These are phyloP conservation scores for Prunus dulcis DNA, from an alignment of 306 rosid genomes.

Conservation along the genomic window DNA sequence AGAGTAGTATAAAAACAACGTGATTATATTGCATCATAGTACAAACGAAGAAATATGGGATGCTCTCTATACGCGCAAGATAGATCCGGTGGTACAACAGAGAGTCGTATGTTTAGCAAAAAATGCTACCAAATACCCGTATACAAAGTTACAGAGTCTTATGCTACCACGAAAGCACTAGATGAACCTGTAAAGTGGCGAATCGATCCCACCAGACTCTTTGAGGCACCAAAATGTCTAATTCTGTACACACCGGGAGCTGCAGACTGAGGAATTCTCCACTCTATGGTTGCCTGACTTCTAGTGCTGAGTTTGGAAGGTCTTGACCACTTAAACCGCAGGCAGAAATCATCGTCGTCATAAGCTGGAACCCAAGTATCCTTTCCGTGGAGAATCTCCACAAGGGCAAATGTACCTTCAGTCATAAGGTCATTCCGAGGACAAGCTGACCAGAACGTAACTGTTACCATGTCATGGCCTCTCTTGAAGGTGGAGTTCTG, in stretches of 20 bases:
- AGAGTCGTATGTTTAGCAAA: not conserved
- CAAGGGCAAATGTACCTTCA: conserved; percentile 86
- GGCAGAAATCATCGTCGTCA: conserved; percentile 88
- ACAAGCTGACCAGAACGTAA: conserved; percentile 81
- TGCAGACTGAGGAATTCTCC: conserved; percentile 67
- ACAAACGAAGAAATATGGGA: not conserved
- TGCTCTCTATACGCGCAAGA: not conserved
- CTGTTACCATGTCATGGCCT: conserved; percentile 53
- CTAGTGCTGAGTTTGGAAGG: conserved; percentile 55
- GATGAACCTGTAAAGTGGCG: conserved; percentile 81
- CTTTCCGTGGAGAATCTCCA: conserved; percentile 59
- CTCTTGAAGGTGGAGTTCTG: conserved; percentile 61
- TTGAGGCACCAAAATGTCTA: conserved; percentile 84
- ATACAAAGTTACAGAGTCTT: conserved; percentile 9
- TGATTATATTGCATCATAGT: not conserved
- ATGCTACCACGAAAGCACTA: conserved; percentile 68
- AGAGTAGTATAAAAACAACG: not conserved
- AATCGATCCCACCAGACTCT: conserved; percentile 57
- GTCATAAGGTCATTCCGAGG: conserved; percentile 93
- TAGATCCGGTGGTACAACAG: not conserved
- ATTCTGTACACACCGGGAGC: conserved; percentile 71
- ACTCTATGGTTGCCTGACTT: conserved; percentile 77
- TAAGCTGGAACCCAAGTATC: conserved; percentile 75
- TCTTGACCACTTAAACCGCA: conserved; percentile 85
- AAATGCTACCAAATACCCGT: not conserved